A percentile compares a stretch with the other conserved stretches of the same genome.
phyloP scores from a whole-genome alignment of 2,329 filamentous ascomycete species.

The Fusarium floridanum region DNA sequence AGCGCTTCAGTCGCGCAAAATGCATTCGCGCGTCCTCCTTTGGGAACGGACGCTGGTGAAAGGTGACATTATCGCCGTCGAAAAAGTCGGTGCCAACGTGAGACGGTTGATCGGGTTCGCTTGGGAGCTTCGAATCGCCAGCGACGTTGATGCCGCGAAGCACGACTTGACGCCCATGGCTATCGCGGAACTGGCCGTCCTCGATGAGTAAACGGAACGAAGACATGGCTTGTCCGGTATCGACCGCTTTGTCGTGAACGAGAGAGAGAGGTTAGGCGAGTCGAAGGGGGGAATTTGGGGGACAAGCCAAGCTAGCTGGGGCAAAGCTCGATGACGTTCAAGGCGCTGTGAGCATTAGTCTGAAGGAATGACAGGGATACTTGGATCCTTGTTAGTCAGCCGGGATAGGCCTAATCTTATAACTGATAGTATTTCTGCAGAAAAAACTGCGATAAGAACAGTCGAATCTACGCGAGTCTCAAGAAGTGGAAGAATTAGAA shows the following conservation, averaged over 20 bases:
- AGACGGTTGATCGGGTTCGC: constrained; percentile 83
- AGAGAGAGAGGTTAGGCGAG: constrained; percentile 8
- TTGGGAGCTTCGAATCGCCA: constrained; percentile 90
- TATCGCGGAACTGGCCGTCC: constrained; percentile 85
- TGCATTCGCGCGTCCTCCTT: constrained; percentile 86
- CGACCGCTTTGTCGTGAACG: constrained; percentile 16
- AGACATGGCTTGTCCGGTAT: constrained; percentile 67
- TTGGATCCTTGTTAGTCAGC: constrained; percentile 38
- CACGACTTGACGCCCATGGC: constrained; percentile 84
- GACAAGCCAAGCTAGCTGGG: constrained; percentile 31
- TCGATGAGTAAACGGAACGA: constrained; percentile 85
- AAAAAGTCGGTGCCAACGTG: constrained; percentile 86
- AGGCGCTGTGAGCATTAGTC: constrained; percentile 18
- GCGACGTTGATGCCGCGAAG: constrained; percentile 95
- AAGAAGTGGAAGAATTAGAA: not conserved
- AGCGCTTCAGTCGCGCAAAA: constrained; percentile 86
- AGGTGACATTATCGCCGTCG: constrained; percentile 91
- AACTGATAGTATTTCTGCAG: not conserved
- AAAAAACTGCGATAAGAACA: not conserved
- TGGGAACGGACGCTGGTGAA: constrained; percentile 87
- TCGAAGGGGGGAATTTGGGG: constrained; percentile 28
- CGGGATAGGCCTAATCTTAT: not conserved
- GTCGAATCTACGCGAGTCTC: not conserved
- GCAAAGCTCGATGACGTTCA: constrained; percentile 40
- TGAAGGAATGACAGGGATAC: constrained; percentile 16